Base-by-base conservation (phyloP, 2,329 filamentous ascomycete genomes). In the Colletotrichum camelliae region DNA sequence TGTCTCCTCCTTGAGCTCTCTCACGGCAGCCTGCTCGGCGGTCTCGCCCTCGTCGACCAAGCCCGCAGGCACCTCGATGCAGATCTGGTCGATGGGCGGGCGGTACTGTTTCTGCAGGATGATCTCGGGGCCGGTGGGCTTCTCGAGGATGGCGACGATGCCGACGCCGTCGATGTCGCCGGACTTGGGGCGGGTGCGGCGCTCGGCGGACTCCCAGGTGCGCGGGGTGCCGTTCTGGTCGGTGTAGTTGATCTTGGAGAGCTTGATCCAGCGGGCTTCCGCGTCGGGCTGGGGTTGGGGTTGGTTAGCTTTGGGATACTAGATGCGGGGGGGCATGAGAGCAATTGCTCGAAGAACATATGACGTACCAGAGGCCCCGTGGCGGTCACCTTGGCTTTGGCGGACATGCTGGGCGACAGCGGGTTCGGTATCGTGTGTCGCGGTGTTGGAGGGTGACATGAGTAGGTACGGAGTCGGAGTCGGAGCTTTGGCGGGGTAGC, bases 191-290 rank as follows among this genome's bases (percentile, higher is more conserved):
- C 93, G 90, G 0, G 93, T 95, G 35, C 88, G 89, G n/a, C 94
- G 91, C 83, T 94, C 92, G 18, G 92, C 92, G 1, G 92, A 93
- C 81, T 96, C 94, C 94, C 94, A 95, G 35, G 89, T 91, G 68
- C 93, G 88, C 1, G 86, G 82, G 18, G 86, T 85, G 78, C 91
- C 91, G 39, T 89, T 87, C 24, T 91, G 90, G 80, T 95, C 94
- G 71, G 87, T 86, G 82, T 95, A 96, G 39, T 88, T 90, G 77
- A 91, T 89, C 91, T 90, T 89, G 78, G 90, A 86, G 8, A 93
- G 86, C 79, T 89, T 91, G 37, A 89, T 89, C 91, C 91, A 93
- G 79, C 86, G 87, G 24, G 91, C 91, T 73, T 93, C 89, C 13
- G 80, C 82, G 29, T 88, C 85, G 37, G 85, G 78, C 90, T 91